Evolutionary conservation across 2,329 filamentous ascomycete genomes (phyloP), one percentile per base, ranked within the genome.

Genomic region (Diaporthe sp.): DNA sequence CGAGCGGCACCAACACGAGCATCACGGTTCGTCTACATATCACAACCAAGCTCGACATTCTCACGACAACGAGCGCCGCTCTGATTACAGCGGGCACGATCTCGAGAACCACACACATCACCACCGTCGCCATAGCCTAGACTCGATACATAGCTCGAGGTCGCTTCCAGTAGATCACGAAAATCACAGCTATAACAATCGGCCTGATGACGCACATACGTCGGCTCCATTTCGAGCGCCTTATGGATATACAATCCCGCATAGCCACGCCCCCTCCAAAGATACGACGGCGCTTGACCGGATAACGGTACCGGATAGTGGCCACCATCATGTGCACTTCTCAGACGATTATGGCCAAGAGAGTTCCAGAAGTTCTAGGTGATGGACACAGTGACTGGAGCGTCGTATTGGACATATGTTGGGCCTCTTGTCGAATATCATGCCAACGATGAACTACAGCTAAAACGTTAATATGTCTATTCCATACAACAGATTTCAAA

Each of bases 261-360:
- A 31, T 8, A 63, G 37, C 39, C n/a, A 44, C 13, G 37, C n/a
- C 37, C 28, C 60, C 10, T 8, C 22, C 17, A 39, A 22, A 12
- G 7, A 8, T 63, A 31, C 39, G 17, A 44, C 22, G 17, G 12
- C 39, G 4, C 60, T 28, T 61, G 12, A 6, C 4, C 22, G 39
- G 37, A 37, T 42, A 15, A 10, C 12, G n/a, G n/a, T 37, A n/a
- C 37, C 34, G 39, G 60, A 25, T 20, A 10, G 10, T 44, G 13
- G 39, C n/a, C 39, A 44, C 13, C 60, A 44, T 44, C 60, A 63
- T 31, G 39, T 63, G 22, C 60, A 63, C 15, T 63, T 44, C n/a
- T 42, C 39, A 42, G 39, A 63, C 20, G 39, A 47, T 28, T 17
- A 3, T 12, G 13, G 42, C n/a, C 8, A 63, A 22, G 60, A 63